Base-by-base conservation (phyloP, 2,329 filamentous ascomycete species). In the Thelonectria discophora region DNA sequence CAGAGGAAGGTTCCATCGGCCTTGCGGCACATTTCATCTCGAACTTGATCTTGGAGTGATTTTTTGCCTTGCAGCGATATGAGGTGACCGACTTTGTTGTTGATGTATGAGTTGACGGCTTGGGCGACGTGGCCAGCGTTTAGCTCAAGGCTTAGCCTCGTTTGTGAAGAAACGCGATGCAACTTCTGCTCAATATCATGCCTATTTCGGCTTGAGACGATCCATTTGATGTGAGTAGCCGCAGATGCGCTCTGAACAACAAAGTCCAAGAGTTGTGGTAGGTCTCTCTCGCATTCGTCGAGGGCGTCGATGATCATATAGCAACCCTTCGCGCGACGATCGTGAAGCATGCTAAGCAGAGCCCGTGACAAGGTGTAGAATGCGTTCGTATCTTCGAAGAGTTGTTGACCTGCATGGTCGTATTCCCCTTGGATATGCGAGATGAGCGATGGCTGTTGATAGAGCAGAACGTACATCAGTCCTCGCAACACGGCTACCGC, bases 321-420 rank as follows among this genome's bases (percentile, higher is more conserved):
- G 13, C 13, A 37, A 12, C 43, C 53, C 18, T 42, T 18, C 13
- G 12, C 15, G 18, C 15, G 18, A 5, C 18, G 43, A 39, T 55
- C 43, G n/a, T n/a, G n/a, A n/a, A n/a, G n/a, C n/a, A n/a, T n/a
- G n/a, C n/a, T 72, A 90, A 77, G 1, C 46, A 90, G 80, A 42
- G 87, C 84, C 71, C 91, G 50, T 90, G 21, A 92, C 76, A 72
- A 93, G 91, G 76, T 93, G 92, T 42, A 94, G 78, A 2, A 93
- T 84, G 27, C 90, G 84, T 48, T 49, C 10, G 32, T 15, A 21
- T 56, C 34, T 7, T 56, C 53, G 5, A 49, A 56, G 8, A 56
- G 32, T 6, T 13, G 43, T 11, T 8, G 15, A 6, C 53, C 53
- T 2, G 32, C 21, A 30, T 7, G 32, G 21, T 42, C 45, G 20